Conservation (phyloP, 148 eudicot species). For the Rhododendron ferrugineum region DNA sequence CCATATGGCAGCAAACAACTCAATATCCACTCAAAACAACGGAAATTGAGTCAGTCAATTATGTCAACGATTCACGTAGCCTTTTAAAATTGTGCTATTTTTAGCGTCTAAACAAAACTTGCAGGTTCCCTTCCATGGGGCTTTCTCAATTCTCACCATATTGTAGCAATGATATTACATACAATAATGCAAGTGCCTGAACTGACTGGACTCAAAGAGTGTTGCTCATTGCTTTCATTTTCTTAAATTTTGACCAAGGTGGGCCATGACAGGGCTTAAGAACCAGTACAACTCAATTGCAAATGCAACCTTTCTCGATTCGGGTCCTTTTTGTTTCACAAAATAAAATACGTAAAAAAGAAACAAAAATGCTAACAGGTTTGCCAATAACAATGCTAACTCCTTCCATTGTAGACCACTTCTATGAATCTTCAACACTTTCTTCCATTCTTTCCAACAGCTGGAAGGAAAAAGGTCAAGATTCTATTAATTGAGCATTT, state of each 20-base stretch:
- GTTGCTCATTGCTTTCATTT: not conserved
- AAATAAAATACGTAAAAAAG: not conserved
- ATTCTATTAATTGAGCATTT: not conserved
- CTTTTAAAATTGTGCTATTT: not conserved
- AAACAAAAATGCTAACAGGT: not conserved
- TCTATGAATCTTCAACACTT: not conserved
- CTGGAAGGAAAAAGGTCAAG: not conserved
- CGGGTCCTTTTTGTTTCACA: not conserved
- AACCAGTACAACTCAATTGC: not conserved
- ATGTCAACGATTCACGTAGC: not conserved
- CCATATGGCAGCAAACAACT: not conserved
- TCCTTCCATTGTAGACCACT: not conserved
- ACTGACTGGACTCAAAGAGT: not conserved
- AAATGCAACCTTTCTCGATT: not conserved
- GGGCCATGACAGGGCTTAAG: not conserved
- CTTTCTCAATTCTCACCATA: not conserved
- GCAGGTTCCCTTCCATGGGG: not conserved
- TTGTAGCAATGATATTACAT: not conserved
- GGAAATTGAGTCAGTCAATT: not conserved
- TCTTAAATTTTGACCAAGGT: not conserved
- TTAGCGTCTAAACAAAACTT: not conserved
- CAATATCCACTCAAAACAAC: not conserved
- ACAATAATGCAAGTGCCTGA: not conserved
- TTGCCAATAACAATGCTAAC: not conserved
- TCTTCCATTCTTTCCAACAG: not conserved